A percentile compares a stretch with the other conserved stretches of the same genome.
Conservation (phyloP, 805 yeast genomes). For the Grigorovia jiainica region DNA sequence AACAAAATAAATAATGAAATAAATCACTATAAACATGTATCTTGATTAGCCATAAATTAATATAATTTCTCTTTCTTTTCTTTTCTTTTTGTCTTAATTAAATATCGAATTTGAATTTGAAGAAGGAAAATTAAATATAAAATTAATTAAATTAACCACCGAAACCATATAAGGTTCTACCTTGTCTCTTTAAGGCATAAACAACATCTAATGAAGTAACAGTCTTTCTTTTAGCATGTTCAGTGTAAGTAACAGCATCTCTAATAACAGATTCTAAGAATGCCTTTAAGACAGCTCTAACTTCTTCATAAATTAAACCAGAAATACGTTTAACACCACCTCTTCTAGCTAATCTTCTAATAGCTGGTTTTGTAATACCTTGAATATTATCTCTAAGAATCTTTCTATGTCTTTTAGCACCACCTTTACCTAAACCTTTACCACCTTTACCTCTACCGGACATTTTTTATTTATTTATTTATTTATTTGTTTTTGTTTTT, state of each 20-base stretch:
- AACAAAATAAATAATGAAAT: neutral
- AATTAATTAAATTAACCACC: constrained; percentile 63
- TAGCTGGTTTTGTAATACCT: constrained; percentile 99
- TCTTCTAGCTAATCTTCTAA: constrained; percentile 99
- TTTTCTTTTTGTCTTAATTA: too few relatives aligned
- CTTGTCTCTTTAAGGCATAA: constrained; percentile 99
- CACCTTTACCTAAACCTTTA: constrained; percentile 99
- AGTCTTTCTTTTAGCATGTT: constrained; percentile 99
- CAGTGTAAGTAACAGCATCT: constrained; percentile 99
- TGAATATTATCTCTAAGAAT: constrained; percentile 98
- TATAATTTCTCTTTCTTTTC: too few relatives aligned
- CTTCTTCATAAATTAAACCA: constrained; percentile 97
- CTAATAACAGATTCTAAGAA: constrained; percentile 96
- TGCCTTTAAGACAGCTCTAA: constrained; percentile 91
- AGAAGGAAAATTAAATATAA: too few relatives aligned
- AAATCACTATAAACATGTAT: too few relatives aligned
- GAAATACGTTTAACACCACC: constrained; percentile 99
- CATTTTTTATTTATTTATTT: constrained; percentile 36
- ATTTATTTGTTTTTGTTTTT: neutral
- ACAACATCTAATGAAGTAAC: constrained; percentile 98
- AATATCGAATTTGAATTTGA: too few relatives aligned
- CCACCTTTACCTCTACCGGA: constrained; percentile 99
- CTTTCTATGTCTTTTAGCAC: constrained; percentile 99
- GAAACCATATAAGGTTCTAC: constrained; percentile 99
- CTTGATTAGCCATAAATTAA: too few relatives aligned